phyloP scores from a whole-genome alignment of 2,329 filamentous ascomycete species.

The Sclerotiophoma versabilis region DNA sequence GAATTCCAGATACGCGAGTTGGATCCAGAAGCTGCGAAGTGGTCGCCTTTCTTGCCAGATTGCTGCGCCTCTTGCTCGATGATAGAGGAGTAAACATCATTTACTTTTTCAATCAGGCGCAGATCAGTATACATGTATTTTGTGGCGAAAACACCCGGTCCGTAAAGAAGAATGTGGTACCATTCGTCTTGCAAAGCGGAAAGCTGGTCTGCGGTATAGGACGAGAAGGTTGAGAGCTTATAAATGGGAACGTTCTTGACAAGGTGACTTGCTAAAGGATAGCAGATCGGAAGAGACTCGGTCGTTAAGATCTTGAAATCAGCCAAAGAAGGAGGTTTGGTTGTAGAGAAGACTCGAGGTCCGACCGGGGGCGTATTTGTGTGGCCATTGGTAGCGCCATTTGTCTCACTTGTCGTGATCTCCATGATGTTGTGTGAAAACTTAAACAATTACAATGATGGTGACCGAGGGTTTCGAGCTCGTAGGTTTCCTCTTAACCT shows the following conservation, averaged over 20 bases:
- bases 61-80: slow-evolving; percentile 60
- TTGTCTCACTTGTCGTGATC: neutral
- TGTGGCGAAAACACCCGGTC: slow-evolving; percentile 67
- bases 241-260: slow-evolving; percentile 65
- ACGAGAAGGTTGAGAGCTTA: slow-evolving; percentile 51
- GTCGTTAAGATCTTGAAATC: slow-evolving; percentile 57
- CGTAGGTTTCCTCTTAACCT: neutral
- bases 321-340: slow-evolving; percentile 50
- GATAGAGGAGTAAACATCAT: slow-evolving; percentile 28
- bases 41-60: slow-evolving; percentile 60
- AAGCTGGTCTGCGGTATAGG: slow-evolving; percentile 39
- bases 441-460: neutral
- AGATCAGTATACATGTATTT: slow-evolving; percentile 58
- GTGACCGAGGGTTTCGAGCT: neutral
- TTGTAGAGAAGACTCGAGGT: slow-evolving; percentile 37
- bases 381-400: neutral
- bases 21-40: slow-evolving; percentile 63
- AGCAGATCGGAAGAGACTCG: slow-evolving; percentile 48
- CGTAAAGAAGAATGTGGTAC: slow-evolving; percentile 63
- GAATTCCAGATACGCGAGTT: slow-evolving; percentile 73
- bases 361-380: slow-evolving; percentile 18
- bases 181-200: slow-evolving; percentile 65
- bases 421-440: neutral
- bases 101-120: slow-evolving; percentile 39
- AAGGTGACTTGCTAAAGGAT: slow-evolving; percentile 58